Percentiles rank a stretch among this genome's conserved stretches.
phyloP scores from a whole-genome alignment of 345 rosid genomes.

The Kandelia obovata region DNA sequence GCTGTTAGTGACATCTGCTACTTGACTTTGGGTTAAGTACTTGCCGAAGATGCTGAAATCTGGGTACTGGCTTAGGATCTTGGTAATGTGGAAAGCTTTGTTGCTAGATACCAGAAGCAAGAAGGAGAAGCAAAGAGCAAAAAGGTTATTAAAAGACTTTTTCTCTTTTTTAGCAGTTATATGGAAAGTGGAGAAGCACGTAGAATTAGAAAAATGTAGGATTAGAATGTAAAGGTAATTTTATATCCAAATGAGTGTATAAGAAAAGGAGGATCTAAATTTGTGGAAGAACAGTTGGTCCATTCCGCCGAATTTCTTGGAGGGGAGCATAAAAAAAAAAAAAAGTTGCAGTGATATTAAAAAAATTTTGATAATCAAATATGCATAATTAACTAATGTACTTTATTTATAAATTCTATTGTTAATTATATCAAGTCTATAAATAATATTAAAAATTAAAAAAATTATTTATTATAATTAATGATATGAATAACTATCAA shows the following conservation, averaged over 20 bases:
- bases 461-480: too few species aligned
- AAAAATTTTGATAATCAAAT: too few species aligned
- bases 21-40: slow-evolving; percentile 18
- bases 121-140: slow-evolving; percentile 1
- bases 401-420: too few species aligned
- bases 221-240: not conserved
- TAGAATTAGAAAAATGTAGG: not conserved
- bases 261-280: not conserved
- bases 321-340: not conserved
- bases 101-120: slow-evolving; percentile 5
- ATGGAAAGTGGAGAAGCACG: not conserved
- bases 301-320: not conserved
- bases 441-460: too few species aligned
- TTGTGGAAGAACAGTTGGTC: slow-evolving; percentile 5
- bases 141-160: not conserved
- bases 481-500: too few species aligned
- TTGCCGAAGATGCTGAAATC: slow-evolving; percentile 27
- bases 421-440: too few species aligned
- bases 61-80: slow-evolving; percentile 21
- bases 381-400: too few species aligned
- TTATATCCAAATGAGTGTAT: slow-evolving; percentile 10
- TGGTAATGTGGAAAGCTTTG: slow-evolving; percentile 34
- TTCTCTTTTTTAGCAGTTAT: not conserved
- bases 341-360: too few species aligned
- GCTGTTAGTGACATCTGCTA: slow-evolving; percentile 17